phyloP scores from a whole-genome alignment of 2,329 filamentous ascomycete species.

The Knufia fluminis region DNA sequence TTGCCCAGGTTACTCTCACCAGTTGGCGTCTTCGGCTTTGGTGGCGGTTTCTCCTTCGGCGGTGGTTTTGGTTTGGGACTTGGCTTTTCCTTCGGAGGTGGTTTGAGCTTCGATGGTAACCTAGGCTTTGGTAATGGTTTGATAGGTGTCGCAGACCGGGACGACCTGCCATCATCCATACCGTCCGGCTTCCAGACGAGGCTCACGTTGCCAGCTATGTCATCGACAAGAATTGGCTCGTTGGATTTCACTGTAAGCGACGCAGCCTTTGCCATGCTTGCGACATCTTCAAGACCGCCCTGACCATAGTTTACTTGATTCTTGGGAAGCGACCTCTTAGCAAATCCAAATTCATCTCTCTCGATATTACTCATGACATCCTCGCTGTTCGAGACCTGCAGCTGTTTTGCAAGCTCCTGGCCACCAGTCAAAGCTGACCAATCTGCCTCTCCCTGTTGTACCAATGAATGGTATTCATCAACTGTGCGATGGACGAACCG shows the following conservation, averaged over 20 bases:
- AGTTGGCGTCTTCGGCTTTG: background rate
- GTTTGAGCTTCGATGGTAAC: too few relatives aligned
- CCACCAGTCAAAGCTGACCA: conserved; percentile 5
- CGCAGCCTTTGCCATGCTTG: conserved; percentile 26
- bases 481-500: conserved; percentile 49
- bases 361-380: conserved; percentile 26
- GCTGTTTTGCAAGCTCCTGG: conserved; percentile 16
- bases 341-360: conserved; percentile 43
- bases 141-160: background rate
- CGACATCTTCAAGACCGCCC: conserved; percentile 35
- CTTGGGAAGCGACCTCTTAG: conserved; percentile 25
- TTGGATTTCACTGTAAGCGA: conserved; percentile 29
- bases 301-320: conserved; percentile 35
- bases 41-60: too few relatives aligned
- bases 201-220: conserved; percentile 26
- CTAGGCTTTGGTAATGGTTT: background rate
- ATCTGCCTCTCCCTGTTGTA: conserved; percentile 35
- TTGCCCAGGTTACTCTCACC: background rate
- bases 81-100: too few relatives aligned
- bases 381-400: conserved; percentile 6
- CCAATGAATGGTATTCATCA: conserved; percentile 44
- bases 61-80: too few relatives aligned
- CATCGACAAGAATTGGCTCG: conserved; percentile 29
- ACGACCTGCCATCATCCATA: background rate
- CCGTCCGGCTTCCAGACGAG: background rate